Evolutionary conservation across 2,329 filamentous ascomycete species (phyloP).

Genomic region (Cadophora malorum): DNA sequence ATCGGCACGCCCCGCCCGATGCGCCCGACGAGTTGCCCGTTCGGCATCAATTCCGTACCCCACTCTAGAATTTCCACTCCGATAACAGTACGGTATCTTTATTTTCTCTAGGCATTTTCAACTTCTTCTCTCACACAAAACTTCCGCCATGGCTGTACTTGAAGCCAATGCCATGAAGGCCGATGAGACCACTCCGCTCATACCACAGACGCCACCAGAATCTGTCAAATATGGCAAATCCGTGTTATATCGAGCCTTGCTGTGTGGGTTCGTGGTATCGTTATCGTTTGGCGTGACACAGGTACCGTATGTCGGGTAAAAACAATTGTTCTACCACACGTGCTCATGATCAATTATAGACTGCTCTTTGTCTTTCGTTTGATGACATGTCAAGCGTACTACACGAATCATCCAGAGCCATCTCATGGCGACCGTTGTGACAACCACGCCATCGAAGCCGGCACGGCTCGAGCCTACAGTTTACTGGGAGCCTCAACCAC

Average conservation of each 20-base stretch:
- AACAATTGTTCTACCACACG: background rate
- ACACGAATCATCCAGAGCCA: slow-evolving; percentile 61
- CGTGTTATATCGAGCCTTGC: slow-evolving; percentile 53
- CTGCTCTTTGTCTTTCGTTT: slow-evolving; percentile 70
- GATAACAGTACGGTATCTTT: background rate
- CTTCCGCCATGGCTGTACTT: background rate
- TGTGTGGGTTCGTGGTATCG: slow-evolving; percentile 66
- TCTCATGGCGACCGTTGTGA: slow-evolving; percentile 61
- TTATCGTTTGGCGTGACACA: slow-evolving; percentile 57
- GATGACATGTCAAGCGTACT: slow-evolving; percentile 76
- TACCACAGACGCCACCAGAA: slow-evolving; percentile 14
- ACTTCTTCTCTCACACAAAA: background rate
- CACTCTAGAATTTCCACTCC: slow-evolving; percentile 10
- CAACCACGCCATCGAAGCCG: slow-evolving; percentile 66
- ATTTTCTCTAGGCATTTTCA: background rate
- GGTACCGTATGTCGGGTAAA: slow-evolving; percentile 47
- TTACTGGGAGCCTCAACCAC: slow-evolving; percentile 72
- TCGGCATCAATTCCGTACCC: background rate
- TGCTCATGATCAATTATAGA: slow-evolving; percentile 18
- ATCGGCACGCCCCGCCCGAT: background rate
- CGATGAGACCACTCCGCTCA: slow-evolving; percentile 30
- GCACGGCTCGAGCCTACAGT: slow-evolving; percentile 67
- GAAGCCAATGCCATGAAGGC: slow-evolving; percentile 9
- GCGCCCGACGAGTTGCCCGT: background rate
- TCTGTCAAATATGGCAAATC: slow-evolving; percentile 31